These are phyloP conservation scores for Lactarius tabidus DNA, from an alignment of 768 basidiomycete genomes.

Conservation along the genomic window DNA sequence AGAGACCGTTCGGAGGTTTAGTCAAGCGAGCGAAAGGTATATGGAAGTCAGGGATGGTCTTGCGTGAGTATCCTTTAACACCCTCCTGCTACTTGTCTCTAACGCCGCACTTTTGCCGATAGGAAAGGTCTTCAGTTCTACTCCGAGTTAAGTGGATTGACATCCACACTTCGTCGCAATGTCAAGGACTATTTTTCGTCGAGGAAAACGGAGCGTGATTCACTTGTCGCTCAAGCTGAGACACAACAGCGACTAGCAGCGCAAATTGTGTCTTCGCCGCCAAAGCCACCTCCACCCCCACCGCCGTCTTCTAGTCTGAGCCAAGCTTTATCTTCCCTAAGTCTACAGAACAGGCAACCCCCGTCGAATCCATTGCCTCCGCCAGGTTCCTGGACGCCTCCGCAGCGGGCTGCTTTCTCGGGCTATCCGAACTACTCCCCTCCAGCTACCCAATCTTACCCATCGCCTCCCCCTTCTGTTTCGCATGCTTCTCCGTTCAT, in stretches of 20 bases:
- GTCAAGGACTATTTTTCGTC: conserved; percentile 58
- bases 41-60: conserved; percentile 84
- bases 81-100: conserved; percentile 18
- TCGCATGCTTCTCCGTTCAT: conserved; percentile 16
- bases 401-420: conserved; percentile 14
- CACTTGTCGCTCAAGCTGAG: conserved; percentile 64
- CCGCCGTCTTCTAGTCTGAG: conserved; percentile 35
- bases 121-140: conserved; percentile 93
- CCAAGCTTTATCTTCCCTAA: conserved; percentile 56
- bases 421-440: conserved; percentile 16
- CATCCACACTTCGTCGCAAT: conserved; percentile 52
- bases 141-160: conserved; percentile 65
- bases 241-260: conserved; percentile 55
- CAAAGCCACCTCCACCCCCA: conserved; percentile 33
- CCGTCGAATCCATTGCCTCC: conserved; percentile 35
- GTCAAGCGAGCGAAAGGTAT: conserved; percentile 75
- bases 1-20: conserved; percentile 68
- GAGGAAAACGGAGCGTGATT: conserved; percentile 67
- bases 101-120: conserved; percentile 18
- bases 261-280: conserved; percentile 35
- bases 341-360: conserved; percentile 35
- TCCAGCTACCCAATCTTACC: conserved; percentile 9
- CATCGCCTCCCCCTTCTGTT: conserved; percentile 21
- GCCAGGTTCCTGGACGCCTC: conserved; percentile 30
- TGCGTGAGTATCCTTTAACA: conserved; percentile 49